Evolutionary conservation across 2,329 filamentous ascomycete species (phyloP).

Genomic region (Fonsecaea multimorphosa): DNA sequence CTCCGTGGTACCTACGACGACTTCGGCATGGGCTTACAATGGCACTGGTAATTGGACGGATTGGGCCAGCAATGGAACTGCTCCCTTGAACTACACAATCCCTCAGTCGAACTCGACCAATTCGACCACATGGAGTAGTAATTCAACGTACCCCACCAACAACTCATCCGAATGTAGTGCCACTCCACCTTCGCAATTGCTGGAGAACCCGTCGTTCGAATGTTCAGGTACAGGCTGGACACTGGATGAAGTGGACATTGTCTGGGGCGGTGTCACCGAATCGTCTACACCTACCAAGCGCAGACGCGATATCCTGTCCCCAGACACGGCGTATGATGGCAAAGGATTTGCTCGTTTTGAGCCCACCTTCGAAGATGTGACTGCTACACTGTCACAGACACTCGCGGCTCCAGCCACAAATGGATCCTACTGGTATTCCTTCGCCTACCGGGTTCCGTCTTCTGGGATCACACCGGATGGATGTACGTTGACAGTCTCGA

Average conservation of each 20-base stretch:
- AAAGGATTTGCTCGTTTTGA: conserved; percentile 22
- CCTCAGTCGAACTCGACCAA: conserved; percentile 4
- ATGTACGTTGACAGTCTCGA: conserved; percentile 19
- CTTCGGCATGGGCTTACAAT: background rate
- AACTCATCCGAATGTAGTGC: conserved; percentile 12
- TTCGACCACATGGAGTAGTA: background rate
- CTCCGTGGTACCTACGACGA: background rate
- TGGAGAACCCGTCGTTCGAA: conserved; percentile 21
- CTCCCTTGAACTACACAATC: conserved; percentile 3
- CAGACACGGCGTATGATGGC: conserved; percentile 18
- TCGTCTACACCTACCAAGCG: background rate
- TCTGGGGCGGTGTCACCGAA: conserved; percentile 14
- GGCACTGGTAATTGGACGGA: background rate
- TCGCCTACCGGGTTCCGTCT: conserved; percentile 20
- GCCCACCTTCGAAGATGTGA: conserved; percentile 12
- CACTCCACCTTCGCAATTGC: conserved; percentile 18
- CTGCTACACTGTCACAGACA: conserved; percentile 19
- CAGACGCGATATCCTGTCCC: conserved; percentile 17
- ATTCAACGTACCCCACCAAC: conserved; percentile 4
- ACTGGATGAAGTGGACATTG: conserved; percentile 20
- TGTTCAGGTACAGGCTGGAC: conserved; percentile 17
- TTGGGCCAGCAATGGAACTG: background rate
- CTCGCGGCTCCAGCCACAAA: conserved; percentile 12
- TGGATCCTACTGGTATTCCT: conserved; percentile 23
- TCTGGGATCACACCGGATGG: conserved; percentile 17